Evolutionary conservation across 352 stramenopile species (phyloP).

Genomic region (Phytophthora capsici): DNA sequence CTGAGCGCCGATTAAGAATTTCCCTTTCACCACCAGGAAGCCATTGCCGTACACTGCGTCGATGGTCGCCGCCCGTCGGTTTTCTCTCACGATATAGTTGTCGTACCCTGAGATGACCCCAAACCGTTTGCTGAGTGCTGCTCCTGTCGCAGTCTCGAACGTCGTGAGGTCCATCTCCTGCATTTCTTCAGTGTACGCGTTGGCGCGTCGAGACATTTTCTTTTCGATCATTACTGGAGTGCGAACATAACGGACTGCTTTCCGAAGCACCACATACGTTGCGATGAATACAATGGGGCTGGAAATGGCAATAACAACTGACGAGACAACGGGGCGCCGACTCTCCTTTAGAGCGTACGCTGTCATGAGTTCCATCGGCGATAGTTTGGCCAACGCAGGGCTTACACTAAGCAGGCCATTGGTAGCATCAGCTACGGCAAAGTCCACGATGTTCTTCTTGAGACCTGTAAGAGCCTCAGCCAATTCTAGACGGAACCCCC

Average conservation of each 20-base stretch:
- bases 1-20: conserved; percentile 37
- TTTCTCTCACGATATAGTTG: conserved; percentile 25
- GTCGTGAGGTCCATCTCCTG: conserved; percentile 12
- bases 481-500: conserved; percentile 5
- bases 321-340: conserved; percentile 6
- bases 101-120: conserved; percentile 28
- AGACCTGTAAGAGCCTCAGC: conserved; percentile 5
- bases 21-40: conserved; percentile 38
- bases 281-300: conserved; percentile 19
- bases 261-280: conserved; percentile 17
- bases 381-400: conserved; percentile 10
- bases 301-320: conserved; percentile 18
- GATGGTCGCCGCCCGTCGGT: conserved; percentile 27
- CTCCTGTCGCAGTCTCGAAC: conserved; percentile 28
- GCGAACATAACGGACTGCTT: conserved; percentile 7
- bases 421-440: conserved; percentile 3
- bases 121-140: conserved; percentile 23
- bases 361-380: conserved; percentile 23
- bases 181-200: conserved; percentile 5
- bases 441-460: conserved; percentile 2
- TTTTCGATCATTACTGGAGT: background rate
- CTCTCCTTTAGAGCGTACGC: conserved; percentile 7
- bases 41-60: conserved; percentile 44
- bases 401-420: conserved; percentile 7
- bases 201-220: background rate